A percentile compares a stretch with the other conserved stretches of the same genome.
Conservation (phyloP, 2,329 filamentous ascomycete species). For the Talaromyces sp. region DNA sequence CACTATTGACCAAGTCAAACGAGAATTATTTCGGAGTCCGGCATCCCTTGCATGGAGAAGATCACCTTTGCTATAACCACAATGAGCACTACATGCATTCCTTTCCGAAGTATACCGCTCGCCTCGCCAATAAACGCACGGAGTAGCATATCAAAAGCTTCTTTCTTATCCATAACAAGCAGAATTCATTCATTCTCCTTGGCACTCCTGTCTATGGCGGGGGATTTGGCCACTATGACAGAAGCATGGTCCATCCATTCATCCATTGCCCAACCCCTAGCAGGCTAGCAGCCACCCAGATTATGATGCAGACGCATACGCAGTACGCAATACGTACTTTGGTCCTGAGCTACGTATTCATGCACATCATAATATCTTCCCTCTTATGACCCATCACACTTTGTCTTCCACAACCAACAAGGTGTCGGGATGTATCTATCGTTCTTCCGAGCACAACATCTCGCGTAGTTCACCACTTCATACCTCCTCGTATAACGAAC, state of each 20-base stretch:
- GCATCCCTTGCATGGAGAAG: slow-evolving; percentile 13
- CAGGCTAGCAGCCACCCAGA: background rate
- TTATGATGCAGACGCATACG: background rate
- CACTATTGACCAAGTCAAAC: background rate
- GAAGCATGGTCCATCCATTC: background rate
- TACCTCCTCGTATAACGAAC: background rate
- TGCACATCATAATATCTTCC: background rate
- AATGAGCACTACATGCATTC: background rate
- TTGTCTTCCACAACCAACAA: background rate
- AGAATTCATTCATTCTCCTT: background rate
- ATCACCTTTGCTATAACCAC: slow-evolving; percentile 9
- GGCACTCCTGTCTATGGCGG: background rate
- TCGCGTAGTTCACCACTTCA: background rate
- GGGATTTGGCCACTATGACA: background rate
- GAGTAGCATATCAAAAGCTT: background rate
- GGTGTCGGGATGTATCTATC: background rate
- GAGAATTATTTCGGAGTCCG: background rate
- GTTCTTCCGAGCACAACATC: background rate
- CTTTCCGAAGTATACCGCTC: background rate
- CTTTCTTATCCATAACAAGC: background rate
- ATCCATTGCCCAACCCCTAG: background rate
- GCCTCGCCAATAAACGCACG: background rate
- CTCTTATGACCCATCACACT: background rate
- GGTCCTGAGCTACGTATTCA: no score
- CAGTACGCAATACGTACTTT: no score